Evolutionary conservation across 768 basidiomycete species (phyloP).

Genomic region (Naganishia vaughanmartiniae): DNA sequence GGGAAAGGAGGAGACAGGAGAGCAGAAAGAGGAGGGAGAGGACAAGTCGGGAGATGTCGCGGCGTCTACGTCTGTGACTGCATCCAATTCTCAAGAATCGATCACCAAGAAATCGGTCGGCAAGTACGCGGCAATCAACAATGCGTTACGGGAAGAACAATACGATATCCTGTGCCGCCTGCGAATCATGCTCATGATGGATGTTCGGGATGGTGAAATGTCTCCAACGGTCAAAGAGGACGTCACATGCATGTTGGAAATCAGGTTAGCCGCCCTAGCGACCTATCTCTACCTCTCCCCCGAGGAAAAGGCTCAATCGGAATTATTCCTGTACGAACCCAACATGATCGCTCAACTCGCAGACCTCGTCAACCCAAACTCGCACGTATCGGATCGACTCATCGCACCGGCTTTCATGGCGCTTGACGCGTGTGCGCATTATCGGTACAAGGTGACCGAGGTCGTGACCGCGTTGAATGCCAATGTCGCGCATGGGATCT

Average conservation of each 20-base stretch:
- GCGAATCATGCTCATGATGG: slow-evolving; percentile 68
- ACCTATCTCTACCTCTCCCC: slow-evolving; percentile 80
- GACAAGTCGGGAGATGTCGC: background rate
- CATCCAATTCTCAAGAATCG: background rate
- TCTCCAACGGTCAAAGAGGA: slow-evolving; percentile 63
- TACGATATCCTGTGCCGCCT: slow-evolving; percentile 86
- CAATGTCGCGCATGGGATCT: slow-evolving; percentile 89
- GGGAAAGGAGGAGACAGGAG: background rate
- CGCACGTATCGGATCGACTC: slow-evolving; percentile 67
- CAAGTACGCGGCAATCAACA: slow-evolving; percentile 70
- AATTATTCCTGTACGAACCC: slow-evolving; percentile 90
- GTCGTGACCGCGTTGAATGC: slow-evolving; percentile 87
- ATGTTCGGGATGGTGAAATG: slow-evolving; percentile 56
- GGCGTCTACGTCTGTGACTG: background rate
- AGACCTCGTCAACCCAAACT: slow-evolving; percentile 68
- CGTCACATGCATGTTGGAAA: slow-evolving; percentile 59
- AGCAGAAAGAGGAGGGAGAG: background rate
- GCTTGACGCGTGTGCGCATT: slow-evolving; percentile 85
- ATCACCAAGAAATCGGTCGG: slow-evolving; percentile 61
- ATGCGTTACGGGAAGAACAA: slow-evolving; percentile 74
- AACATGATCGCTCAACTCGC: slow-evolving; percentile 85
- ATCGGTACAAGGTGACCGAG: slow-evolving; percentile 77
- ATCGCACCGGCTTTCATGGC: slow-evolving; percentile 82
- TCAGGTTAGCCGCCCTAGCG: slow-evolving; percentile 81
- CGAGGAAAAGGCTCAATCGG: slow-evolving; percentile 73